Evolutionary conservation across 768 basidiomycete species (phyloP), one percentile per base, ranked within the genome.

Genomic region (Pleurotus djamor): DNA sequence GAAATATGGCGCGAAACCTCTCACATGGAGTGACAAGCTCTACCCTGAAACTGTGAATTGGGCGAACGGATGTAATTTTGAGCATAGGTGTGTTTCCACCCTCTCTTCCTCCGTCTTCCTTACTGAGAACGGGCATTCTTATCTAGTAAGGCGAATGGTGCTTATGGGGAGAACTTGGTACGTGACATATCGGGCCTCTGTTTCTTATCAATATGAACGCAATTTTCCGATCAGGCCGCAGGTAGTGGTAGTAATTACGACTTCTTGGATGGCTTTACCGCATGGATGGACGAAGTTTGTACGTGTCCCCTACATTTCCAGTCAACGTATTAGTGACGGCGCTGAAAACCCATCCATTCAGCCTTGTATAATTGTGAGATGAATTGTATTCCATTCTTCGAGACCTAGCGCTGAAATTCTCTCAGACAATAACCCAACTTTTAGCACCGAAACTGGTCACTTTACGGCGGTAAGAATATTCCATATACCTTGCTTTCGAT

Each of bases 161-260:
- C 13, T 28, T 56, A 56, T 41, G 54, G 54, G n/a, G 54, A 56
- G 41, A 56, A 56, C 54, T 32, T 56, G 41, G 54, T 56, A 44
- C 21, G 54, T 28, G 21, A 28, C 3, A 28, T 3, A 28, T 28
- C 16, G 7, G 16, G 9, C 21, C 14, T 43, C 5, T 9, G 12
- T 50, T 50, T 33, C 21, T 47, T 44, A 16, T 45, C 16, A 43
- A 32, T 6, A 43, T 5, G 33, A 28, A 56, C 41, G 8, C 54
- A 56, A 28, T 16, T 6, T 56, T n/a, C 52, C 14, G 16, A 33
- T 2, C 34, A 56, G 54, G 54, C 54, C 14, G 54, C 54, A 1
- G 54, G 54, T 10, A 44, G 54, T 12, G 54, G 54, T 12, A 14
- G 10, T 10, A 44, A n/a, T 14, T 56, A 56, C n/a, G 54, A 41